Evolutionary conservation across 768 basidiomycete species (phyloP), one percentile per base, ranked within the genome.

Genomic region (Lactarius akahatsu): DNA sequence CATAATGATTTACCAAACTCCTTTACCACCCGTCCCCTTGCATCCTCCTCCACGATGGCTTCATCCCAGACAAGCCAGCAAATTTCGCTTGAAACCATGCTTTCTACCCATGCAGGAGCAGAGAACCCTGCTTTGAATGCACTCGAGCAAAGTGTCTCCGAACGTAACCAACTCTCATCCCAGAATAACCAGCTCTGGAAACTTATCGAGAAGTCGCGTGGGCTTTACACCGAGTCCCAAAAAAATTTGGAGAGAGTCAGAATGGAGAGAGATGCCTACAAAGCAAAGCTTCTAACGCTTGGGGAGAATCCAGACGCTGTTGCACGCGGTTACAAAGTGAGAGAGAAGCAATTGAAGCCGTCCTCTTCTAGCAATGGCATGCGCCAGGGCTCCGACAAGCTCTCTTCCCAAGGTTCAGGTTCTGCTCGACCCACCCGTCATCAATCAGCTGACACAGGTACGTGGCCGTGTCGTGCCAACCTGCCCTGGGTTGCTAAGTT

Each of bases 151-250:
- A 85, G 87, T 9, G 80, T 96, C 32, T 81, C 81, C 18, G 95
- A 98, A 72, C 85, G 94, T 70, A 96, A 96, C 73, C 77, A 80
- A 47, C 85, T 95, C 59, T 85, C 89, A 13, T 77, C 86, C 4
- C 94, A 96, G 79, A 96, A 96, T 75, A 79, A 87, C 18, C 93
- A 96, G 78, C 85, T 96, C 26, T 96, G 95, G 95, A 96, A 95
- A 76, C 83, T 96, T 69, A 89, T 96, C 74, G 93, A 96, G 82
- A 96, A 94, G 75, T 92, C 95, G 76, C 85, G 92, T 63, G 77
- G 85, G 26, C 91, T 87, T n/a, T 91, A 91, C 74, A 86, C 84
- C 66, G 86, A 90, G 64, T 85, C 92, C 63, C 80, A 90, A 75
- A 91, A 91, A 77, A 93, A 96, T 71, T 81, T 93, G 54, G 94